Evolutionary conservation across 768 basidiomycete species (phyloP).

Genomic region (Rhodosporidiobolus odoratus): DNA sequence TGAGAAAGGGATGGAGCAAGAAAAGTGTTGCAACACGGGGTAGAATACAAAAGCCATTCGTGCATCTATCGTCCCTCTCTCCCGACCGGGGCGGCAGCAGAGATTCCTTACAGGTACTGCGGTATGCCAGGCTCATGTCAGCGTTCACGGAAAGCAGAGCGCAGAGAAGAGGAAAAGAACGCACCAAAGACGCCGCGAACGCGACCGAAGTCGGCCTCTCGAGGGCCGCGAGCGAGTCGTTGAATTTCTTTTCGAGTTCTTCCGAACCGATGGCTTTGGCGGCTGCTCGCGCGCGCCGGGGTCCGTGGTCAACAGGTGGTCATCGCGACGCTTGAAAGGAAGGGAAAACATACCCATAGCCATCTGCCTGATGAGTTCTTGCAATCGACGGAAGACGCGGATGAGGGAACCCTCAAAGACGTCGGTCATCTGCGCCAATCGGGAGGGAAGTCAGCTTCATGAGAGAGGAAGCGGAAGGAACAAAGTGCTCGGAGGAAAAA

Average conservation of each 20-base stretch:
- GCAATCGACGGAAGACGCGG: slow-evolving; percentile 87
- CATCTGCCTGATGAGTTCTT: slow-evolving; percentile 95
- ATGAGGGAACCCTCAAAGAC: slow-evolving; percentile 96
- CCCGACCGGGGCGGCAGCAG: too few relatives aligned
- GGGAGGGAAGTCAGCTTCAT: not conserved
- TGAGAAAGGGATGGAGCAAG: too few relatives aligned
- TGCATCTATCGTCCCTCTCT: too few relatives aligned
- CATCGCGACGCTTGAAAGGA: not conserved
- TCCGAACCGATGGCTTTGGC: slow-evolving; percentile 94
- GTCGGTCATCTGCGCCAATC: slow-evolving; percentile 72
- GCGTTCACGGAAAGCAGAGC: not conserved
- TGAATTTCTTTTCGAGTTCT: slow-evolving; percentile 90
- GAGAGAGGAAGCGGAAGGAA: not conserved
- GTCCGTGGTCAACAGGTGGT: not conserved
- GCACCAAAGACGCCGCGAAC: slow-evolving; percentile 32
- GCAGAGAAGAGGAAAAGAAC: not conserved
- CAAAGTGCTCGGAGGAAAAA: too few relatives aligned
- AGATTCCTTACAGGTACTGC: slow-evolving; percentile 6
- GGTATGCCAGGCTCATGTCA: not conserved
- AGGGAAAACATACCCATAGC: slow-evolving; percentile 55
- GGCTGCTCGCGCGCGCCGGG: slow-evolving; percentile 27
- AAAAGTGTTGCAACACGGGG: too few relatives aligned
- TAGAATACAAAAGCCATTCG: too few relatives aligned
- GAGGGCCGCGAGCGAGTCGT: slow-evolving; percentile 51
- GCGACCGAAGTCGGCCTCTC: slow-evolving; percentile 39